Evolutionary conservation across 202 grass and related monocot species (phyloP), one percentile per base, ranked within the genome.

Genomic region (Carex sylvatica): DNA sequence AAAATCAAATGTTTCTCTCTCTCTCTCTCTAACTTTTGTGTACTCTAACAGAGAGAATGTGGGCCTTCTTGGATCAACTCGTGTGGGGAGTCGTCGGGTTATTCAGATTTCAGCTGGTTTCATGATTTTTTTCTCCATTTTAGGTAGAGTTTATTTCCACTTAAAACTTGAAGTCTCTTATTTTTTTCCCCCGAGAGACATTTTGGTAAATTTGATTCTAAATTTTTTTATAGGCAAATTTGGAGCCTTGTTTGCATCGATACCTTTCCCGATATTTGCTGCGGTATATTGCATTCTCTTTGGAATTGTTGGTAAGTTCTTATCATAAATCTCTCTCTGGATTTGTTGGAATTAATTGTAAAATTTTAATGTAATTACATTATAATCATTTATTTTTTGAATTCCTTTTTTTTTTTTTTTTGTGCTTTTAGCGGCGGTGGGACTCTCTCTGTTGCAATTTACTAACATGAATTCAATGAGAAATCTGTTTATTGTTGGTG

Each of bases 391-490:
- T 83, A 64, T 82, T n/a, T 77, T 78, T 87, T 38, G 31, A 3
- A 33, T 33, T 33, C 55, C 87, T 4, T n/a, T n/a, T n/a, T n/a
- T n/a, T 87, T 64, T 84, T 51, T 72, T 35, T 35, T 35, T 3
- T 65, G 2, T 85, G 23, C 14, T 82, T 85, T 81, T 74, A 99
- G 96, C 93, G 82, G 96, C 96, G 3, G 83, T 99, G 40, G 96
- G 96, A 70, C 89, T 99, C 38, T 99, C 96, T 65, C 85, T 95
- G 49, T 85, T 99, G 82, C 96, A 99, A 68, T 99, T 99, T 87
- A 99, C 93, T 26, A 98, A 95, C 73, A 95, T 98, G 96, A 98
- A 98, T 67, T 98, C 92, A 4, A 98, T 98, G 92, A 89, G 93
- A 18, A 99, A 92, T 73, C 91, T 99, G 24, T 99, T 96, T 77